Base-by-base conservation (phyloP, 2,329 filamentous ascomycete species). In the Hypoxylon sp. region DNA sequence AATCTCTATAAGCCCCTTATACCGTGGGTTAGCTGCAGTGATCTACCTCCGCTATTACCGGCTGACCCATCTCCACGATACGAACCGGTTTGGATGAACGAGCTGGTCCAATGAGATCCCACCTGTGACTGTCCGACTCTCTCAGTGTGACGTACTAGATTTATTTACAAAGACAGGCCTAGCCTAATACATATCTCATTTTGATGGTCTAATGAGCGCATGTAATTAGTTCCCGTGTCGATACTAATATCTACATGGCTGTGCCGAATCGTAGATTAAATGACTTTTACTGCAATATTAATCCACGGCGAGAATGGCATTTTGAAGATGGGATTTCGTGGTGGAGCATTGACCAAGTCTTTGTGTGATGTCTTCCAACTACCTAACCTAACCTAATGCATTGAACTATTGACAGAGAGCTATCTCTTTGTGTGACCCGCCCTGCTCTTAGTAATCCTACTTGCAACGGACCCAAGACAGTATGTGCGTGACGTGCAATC, bases 101-200 rank as follows among this genome's bases (percentile, higher is more conserved):
- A 26, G 54, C 30, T 64, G 46, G 47, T 20, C 65, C 65, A 68
- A 68, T 68, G 7, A 28, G 13, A 59, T 43, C 22, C 17, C 34
- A 43, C 24, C 41, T 52, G n/a, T 41, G 41, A 26, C 54, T 39
- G 47, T 51, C 43, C 51, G 59, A 20, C 19, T 56, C 48, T 50
- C 22, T 53, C 24, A 59, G 13, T 17, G 57, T 63, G 63, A 62
- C 63, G 62, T 65, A 62, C 17, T 62, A 30, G 52, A 62, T 64
- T 55, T 48, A 39, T 60, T 52, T 22, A 20, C 26, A 30, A 43
- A 48, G 26, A 37, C 30, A 44, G 41, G 43, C 43, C 56, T 58
- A n/a, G 13, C n/a, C 34, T 19, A 10, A 19, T 7, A 10, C n/a
- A 17, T 17, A 41, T n/a, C 24, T 52, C 32, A 53, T 54, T 49